Conservation (phyloP, 164 flowering plant genomes). For the Nymphaea thermarum region DNA sequence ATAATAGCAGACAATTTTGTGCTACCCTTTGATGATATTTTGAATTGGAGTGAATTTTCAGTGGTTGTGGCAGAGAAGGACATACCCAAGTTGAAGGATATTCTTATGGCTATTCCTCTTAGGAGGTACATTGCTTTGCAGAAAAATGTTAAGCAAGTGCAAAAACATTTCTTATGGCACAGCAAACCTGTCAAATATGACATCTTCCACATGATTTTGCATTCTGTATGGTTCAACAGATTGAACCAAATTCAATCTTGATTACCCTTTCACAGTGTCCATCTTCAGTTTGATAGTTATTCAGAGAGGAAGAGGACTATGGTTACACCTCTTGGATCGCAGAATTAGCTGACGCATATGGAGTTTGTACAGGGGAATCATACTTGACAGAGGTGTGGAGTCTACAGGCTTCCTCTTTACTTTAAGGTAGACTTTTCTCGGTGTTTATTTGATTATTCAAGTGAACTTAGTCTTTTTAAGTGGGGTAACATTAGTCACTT, state of each 20-base stretch:
- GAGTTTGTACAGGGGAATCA: background rate
- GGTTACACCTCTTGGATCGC: background rate
- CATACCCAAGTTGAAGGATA: constrained; percentile 15
- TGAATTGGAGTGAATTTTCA: constrained; percentile 15
- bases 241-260: constrained; percentile 10
- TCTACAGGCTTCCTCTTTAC: background rate
- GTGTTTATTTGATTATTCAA: background rate
- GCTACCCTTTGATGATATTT: constrained; percentile 13
- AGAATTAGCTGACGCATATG: background rate
- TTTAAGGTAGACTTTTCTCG: background rate
- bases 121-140: constrained; percentile 10
- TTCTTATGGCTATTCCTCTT: constrained; percentile 9
- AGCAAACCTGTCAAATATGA: constrained; percentile 13
- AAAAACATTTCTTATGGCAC: constrained; percentile 16
- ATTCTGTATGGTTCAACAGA: constrained; percentile 16
- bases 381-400: background rate
- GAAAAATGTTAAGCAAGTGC: constrained; percentile 7
- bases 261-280: background rate
- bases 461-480: background rate
- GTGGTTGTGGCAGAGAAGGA: constrained; percentile 14
- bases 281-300: background rate
- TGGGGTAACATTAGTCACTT: background rate
- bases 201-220: constrained; percentile 16
- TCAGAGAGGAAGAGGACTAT: background rate
- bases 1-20: constrained; percentile 19